Percentiles rank a stretch among this genome's conserved stretches.
These are phyloP conservation scores for Exophiala aquamarina DNA, from an alignment of 2,329 filamentous ascomycete species.

Conservation along the genomic window DNA sequence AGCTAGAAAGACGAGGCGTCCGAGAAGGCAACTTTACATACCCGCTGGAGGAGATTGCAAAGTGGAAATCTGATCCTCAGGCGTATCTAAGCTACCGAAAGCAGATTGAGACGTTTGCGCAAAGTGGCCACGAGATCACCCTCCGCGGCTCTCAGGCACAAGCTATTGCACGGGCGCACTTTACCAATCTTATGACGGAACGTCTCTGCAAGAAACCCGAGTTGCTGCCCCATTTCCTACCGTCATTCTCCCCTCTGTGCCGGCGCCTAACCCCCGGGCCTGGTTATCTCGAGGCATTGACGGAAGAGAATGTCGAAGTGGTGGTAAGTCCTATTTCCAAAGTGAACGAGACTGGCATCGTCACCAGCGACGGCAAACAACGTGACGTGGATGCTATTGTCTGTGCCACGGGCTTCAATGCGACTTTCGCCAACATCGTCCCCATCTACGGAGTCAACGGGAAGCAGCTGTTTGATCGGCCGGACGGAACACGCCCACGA, in stretches of 20 bases:
- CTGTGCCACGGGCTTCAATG: constrained; percentile 41
- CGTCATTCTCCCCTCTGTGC: constrained; percentile 11
- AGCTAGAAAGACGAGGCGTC: too few relatives aligned
- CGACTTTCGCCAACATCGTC: too few relatives aligned
- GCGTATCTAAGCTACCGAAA: constrained; percentile 32
- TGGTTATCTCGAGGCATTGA: constrained; percentile 65
- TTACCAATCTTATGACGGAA: constrained; percentile 11
- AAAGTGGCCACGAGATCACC: background rate
- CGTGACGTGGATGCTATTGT: constrained; percentile 26
- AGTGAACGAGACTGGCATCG: constrained; percentile 55
- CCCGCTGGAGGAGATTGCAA: too few relatives aligned
- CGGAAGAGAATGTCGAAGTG: constrained; percentile 60
- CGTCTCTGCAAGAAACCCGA: constrained; percentile 31
- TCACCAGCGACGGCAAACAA: constrained; percentile 17
- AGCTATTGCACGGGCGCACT: constrained; percentile 1
- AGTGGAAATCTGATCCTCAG: constrained; percentile 10
- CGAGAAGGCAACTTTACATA: too few relatives aligned
- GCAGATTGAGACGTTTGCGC: constrained; percentile 28
- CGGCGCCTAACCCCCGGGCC: constrained; percentile 57
- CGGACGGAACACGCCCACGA: constrained; percentile 41
- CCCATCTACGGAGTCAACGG: too few relatives aligned
- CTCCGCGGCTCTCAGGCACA: constrained; percentile 5
- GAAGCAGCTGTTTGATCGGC: too few relatives aligned
- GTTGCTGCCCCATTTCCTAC: constrained; percentile 5
- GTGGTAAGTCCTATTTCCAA: constrained; percentile 56